These are phyloP conservation scores for Rubia yunnanensis DNA, from an alignment of 257 asterid species.

Conservation along the genomic window DNA sequence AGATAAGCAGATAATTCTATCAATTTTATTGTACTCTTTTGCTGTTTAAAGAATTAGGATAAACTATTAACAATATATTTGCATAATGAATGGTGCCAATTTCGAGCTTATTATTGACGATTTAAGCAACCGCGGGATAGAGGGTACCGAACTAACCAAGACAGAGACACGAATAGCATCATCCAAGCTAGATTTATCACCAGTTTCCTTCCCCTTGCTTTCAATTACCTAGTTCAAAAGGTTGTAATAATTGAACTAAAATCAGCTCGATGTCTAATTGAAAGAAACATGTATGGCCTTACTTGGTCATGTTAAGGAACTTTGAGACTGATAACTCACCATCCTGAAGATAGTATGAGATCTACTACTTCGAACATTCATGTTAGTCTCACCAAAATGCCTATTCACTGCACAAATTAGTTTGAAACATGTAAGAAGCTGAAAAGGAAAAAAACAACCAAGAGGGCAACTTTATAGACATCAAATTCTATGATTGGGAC, in stretches of 20 bases:
- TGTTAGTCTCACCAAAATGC: constrained; percentile 97
- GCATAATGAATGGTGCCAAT: neutral
- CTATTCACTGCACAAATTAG: constrained; percentile 57
- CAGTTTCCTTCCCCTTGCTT: constrained; percentile 65
- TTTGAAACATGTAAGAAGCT: constrained; percentile 7
- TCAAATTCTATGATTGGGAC: constrained; percentile 26
- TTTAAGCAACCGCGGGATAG: constrained; percentile 1
- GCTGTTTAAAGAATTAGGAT: neutral
- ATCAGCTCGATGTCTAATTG: constrained; percentile 2
- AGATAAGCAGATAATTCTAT: neutral
- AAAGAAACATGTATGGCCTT: constrained; percentile 10
- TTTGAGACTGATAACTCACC: constrained; percentile 39
- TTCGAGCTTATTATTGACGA: neutral
- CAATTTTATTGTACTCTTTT: neutral
- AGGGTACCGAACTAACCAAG: constrained; percentile 51
- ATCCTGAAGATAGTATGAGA: constrained; percentile 96
- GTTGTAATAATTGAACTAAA: neutral
- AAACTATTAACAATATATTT: neutral
- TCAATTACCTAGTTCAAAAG: constrained; percentile 65
- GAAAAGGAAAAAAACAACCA: neutral
- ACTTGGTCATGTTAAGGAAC: constrained; percentile 13
- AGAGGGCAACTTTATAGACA: neutral
- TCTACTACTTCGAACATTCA: constrained; percentile 96
- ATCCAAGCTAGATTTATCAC: constrained; percentile 45
- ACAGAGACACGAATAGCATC: constrained; percentile 92